Percentiles rank a stretch among this genome's conserved stretches.
Conservation (phyloP, 106 monocot genomes). For the Allium fistulosum region DNA sequence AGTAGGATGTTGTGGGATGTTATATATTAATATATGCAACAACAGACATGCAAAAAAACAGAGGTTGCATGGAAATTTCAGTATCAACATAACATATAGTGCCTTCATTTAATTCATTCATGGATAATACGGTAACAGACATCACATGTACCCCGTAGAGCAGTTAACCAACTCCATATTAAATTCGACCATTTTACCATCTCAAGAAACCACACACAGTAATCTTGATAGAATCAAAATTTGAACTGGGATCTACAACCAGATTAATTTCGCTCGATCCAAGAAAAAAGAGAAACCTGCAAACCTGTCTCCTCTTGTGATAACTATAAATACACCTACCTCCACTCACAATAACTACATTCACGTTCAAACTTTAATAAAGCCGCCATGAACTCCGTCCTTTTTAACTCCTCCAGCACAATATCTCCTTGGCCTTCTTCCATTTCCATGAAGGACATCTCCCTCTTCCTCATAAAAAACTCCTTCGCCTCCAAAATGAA, state of each 20-base stretch:
- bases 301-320: conserved; percentile 21
- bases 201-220: too few relatives aligned
- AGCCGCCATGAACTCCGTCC: conserved; percentile 7
- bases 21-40: too few relatives aligned
- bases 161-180: conserved; percentile 9
- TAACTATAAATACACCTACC: conserved; percentile 27
- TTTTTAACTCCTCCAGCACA: conserved; percentile 17
- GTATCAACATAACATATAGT: too few relatives aligned
- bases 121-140: not conserved
- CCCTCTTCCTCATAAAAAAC: conserved; percentile 48
- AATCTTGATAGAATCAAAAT: not conserved
- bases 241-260: conserved; percentile 2
- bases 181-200: not conserved
- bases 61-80: too few relatives aligned
- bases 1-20: too few relatives aligned
- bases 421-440: not conserved
- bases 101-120: too few relatives aligned
- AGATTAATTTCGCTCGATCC: not conserved
- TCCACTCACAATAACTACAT: conserved; percentile 30
- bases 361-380: conserved; percentile 18
- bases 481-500: conserved; percentile 63
- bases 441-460: not conserved
- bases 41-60: too few relatives aligned
- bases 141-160: conserved; percentile 6
- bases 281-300: not conserved